Percentiles rank a stretch among this genome's conserved stretches.
These are phyloP conservation scores for Xylaria sp. DNA, from an alignment of 2,329 filamentous ascomycete species.

Conservation along the genomic window DNA sequence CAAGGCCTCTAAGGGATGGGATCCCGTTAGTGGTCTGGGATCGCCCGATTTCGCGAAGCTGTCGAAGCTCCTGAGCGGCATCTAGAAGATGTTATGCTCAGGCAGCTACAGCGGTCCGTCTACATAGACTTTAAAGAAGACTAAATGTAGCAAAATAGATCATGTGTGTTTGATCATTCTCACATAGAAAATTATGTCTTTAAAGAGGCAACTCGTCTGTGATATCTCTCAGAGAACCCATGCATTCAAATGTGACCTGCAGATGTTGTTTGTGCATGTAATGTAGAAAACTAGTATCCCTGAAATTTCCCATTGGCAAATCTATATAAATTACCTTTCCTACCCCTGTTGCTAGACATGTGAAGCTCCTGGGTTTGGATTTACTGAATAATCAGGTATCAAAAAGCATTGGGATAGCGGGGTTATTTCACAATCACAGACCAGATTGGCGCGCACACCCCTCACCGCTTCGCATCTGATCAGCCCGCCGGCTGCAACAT, in stretches of 20 bases:
- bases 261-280: not conserved
- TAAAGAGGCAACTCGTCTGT: not conserved
- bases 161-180: not conserved
- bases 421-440: not conserved
- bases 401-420: not conserved
- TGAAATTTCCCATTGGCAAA: not conserved
- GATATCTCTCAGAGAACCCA: too few species aligned
- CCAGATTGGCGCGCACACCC: not conserved
- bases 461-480: conserved; percentile 24
- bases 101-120: not conserved
- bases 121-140: not conserved
- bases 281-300: not conserved
- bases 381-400: not conserved
- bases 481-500: conserved; percentile 9
- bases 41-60: conserved; percentile 39
- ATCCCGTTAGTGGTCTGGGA: conserved; percentile 54
- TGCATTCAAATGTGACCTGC: not conserved
- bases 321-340: too few species aligned
- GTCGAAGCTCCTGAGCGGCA: conserved; percentile 31
- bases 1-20: conserved; percentile 54
- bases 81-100: conserved; percentile 7
- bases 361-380: too few species aligned
- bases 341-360: too few species aligned
- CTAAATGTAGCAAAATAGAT: not conserved
- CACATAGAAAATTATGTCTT: not conserved